Conservation (phyloP, 768 basidiomycete species). For the Termitomyces sp. region DNA sequence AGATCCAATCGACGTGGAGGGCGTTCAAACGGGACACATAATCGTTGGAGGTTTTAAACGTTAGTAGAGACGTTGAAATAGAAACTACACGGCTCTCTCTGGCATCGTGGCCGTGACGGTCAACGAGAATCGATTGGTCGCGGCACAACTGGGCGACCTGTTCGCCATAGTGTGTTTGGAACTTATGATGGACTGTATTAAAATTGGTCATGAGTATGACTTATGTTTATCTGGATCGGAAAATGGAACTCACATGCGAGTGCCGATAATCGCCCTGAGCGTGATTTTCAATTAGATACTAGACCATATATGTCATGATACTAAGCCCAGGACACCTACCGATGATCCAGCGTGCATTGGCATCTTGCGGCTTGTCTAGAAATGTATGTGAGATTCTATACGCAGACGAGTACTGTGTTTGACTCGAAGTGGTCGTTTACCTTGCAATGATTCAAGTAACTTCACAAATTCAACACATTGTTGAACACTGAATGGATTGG, state of each 20-base stretch:
- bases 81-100: conserved; percentile 32
- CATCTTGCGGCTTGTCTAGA: conserved; percentile 33
- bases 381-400: background rate
- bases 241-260: conserved; percentile 35
- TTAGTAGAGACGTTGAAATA: conserved; percentile 29
- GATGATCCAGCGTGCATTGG: conserved; percentile 40
- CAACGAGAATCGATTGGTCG: conserved; percentile 43
- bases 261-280: conserved; percentile 45
- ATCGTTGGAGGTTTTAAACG: conserved; percentile 42
- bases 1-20: conserved; percentile 50
- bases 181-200: conserved; percentile 43
- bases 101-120: conserved; percentile 12
- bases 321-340: conserved; percentile 24
- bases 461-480: conserved; percentile 46
- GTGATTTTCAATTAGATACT: background rate
- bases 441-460: conserved; percentile 43
- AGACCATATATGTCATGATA: background rate
- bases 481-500: conserved; percentile 52
- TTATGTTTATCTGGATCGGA: background rate
- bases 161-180: conserved; percentile 55
- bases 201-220: conserved; percentile 4
- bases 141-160: conserved; percentile 48
- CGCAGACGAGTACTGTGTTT: background rate
- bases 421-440: conserved; percentile 22
- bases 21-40: conserved; percentile 40